Conservation (phyloP, 306 rosid genomes). For the Rosa persica region DNA sequence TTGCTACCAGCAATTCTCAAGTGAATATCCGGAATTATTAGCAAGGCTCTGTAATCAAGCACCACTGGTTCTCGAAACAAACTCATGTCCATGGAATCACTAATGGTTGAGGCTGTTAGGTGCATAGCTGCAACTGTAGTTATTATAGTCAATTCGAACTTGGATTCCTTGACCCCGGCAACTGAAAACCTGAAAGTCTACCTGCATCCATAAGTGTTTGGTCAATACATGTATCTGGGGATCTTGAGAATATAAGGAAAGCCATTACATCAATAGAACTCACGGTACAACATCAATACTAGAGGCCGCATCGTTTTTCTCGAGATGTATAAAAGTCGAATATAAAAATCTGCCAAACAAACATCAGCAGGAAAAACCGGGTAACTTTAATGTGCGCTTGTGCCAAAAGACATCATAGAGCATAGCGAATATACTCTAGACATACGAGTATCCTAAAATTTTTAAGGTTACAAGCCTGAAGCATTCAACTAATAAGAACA, state of each 20-base stretch:
- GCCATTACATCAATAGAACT: not conserved
- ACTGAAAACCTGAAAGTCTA: not conserved
- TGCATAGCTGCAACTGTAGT: not conserved
- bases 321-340: not conserved
- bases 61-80: not conserved
- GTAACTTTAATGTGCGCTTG: not conserved
- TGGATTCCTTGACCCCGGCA: not conserved
- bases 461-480: not conserved
- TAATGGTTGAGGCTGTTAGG: not conserved
- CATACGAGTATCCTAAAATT: not conserved
- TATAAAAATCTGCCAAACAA: not conserved
- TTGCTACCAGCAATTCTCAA: not conserved
- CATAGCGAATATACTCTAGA: not conserved
- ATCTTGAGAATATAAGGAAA: not conserved
- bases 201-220: not conserved
- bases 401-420: not conserved
- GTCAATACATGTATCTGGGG: not conserved
- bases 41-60: not conserved
- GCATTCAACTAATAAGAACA: constrained; percentile 9
- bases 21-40: not conserved
- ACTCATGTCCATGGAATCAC: not conserved
- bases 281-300: not conserved
- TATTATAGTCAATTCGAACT: not conserved
- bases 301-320: not conserved
- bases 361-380: not conserved